These are phyloP conservation scores for Phyllosticta capitalensis DNA, from an alignment of 2,329 filamentous ascomycete species.

Conservation along the genomic window DNA sequence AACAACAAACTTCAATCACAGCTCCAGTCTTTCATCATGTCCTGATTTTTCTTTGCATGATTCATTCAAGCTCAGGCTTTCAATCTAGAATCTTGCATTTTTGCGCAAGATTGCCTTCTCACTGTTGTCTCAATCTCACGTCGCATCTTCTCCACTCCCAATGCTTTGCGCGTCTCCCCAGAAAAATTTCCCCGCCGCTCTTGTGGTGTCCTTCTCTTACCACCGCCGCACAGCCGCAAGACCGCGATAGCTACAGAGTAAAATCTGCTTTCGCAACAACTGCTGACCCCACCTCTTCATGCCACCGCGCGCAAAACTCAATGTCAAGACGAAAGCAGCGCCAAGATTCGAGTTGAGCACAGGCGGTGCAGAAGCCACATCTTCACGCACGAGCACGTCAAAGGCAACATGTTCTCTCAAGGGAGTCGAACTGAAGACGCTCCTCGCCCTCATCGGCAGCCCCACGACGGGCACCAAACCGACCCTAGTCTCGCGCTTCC, in stretches of 20 bases:
- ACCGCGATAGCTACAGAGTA: neutral
- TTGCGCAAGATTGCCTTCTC: too few relatives aligned
- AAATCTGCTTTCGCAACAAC: neutral
- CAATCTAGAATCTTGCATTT: too few relatives aligned
- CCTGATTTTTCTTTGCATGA: neutral
- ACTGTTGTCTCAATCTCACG: too few relatives aligned
- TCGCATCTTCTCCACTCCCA: neutral
- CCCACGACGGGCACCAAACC: constrained; percentile 51
- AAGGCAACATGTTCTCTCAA: constrained; percentile 33
- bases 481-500: constrained; percentile 43
- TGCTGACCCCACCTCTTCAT: neutral
- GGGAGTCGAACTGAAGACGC: constrained; percentile 43
- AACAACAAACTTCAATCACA: neutral
- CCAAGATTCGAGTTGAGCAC: neutral
- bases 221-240: neutral
- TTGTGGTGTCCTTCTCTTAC: neutral
- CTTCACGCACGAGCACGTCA: neutral
- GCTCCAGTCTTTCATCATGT: neutral
- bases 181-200: neutral
- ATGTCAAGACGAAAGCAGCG: neutral
- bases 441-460: constrained; percentile 54
- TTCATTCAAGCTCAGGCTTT: neutral
- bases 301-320: neutral
- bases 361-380: neutral
- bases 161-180: neutral